Conservation (phyloP, 2,329 filamentous ascomycete genomes). For the Trichoderma sp. region DNA sequence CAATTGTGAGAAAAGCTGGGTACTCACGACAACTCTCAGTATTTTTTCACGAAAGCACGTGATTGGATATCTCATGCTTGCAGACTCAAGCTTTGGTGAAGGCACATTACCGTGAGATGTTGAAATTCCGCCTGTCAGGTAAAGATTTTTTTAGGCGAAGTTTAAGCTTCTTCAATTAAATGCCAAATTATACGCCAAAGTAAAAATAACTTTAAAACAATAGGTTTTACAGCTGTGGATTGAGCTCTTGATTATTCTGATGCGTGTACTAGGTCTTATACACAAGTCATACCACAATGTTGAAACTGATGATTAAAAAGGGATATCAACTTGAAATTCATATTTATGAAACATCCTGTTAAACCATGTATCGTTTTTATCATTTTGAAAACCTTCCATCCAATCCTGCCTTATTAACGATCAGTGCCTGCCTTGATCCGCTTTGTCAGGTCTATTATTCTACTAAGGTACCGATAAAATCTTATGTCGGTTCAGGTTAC, state of each 20-base stretch:
- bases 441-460: neutral
- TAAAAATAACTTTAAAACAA: too few relatives aligned
- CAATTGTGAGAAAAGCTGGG: neutral
- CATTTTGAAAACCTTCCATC: neutral
- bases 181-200: too few relatives aligned
- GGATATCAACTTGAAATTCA: neutral
- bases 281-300: neutral
- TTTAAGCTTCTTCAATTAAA: too few relatives aligned
- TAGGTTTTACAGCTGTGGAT: neutral
- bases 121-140: neutral
- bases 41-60: neutral
- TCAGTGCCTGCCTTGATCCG: conserved; percentile 1
- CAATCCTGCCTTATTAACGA: neutral
- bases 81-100: neutral
- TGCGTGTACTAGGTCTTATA: neutral
- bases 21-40: neutral
- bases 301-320: neutral
- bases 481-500: neutral
- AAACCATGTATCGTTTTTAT: neutral
- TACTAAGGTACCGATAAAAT: neutral
- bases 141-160: neutral
- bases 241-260: neutral
- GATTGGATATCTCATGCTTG: neutral
- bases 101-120: neutral
- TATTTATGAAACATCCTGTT: neutral